Evolutionary conservation across 768 basidiomycete species (phyloP).

Genomic region (Gelatoporia subvermispora): DNA sequence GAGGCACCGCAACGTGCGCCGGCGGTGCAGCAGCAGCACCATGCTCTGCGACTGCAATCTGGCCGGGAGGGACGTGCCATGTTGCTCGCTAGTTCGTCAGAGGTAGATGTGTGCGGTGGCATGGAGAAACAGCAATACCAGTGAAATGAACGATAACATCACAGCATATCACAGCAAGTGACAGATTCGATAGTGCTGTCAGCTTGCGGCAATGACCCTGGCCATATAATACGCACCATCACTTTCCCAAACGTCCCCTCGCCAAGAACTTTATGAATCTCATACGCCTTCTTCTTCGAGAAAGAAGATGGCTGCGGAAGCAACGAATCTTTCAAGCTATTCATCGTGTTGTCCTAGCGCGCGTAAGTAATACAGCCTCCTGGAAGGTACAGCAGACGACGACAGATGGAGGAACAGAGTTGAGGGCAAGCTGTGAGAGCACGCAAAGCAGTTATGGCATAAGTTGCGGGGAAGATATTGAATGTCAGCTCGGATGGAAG

Average conservation of each 20-base stretch:
- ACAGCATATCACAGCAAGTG: background rate
- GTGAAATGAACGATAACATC: background rate
- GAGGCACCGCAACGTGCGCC: conserved; percentile 1
- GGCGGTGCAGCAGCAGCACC: conserved; percentile 45
- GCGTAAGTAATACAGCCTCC: too few species aligned
- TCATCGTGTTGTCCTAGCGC: conserved; percentile 4
- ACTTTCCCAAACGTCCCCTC: conserved; percentile 91
- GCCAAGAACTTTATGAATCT: conserved; percentile 68
- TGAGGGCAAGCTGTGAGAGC: too few species aligned
- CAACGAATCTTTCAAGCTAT: conserved; percentile 27
- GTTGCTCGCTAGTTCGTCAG: conserved; percentile 50
- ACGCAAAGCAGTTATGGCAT: too few species aligned
- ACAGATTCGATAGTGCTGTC: background rate
- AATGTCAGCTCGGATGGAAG: too few species aligned
- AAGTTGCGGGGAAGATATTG: too few species aligned
- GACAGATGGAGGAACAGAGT: too few species aligned
- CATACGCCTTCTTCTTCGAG: conserved; percentile 79
- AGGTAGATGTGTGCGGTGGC: background rate
- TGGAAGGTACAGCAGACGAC: too few species aligned
- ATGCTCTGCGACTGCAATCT: conserved; percentile 47
- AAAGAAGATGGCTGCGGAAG: conserved; percentile 84
- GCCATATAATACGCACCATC: conserved; percentile 43
- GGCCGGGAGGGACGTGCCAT: conserved; percentile 70
- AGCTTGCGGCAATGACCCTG: background rate
- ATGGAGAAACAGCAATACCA: background rate